Conservation (phyloP, 2,329 filamentous ascomycete species). For the Pyricularia pennisetigena region DNA sequence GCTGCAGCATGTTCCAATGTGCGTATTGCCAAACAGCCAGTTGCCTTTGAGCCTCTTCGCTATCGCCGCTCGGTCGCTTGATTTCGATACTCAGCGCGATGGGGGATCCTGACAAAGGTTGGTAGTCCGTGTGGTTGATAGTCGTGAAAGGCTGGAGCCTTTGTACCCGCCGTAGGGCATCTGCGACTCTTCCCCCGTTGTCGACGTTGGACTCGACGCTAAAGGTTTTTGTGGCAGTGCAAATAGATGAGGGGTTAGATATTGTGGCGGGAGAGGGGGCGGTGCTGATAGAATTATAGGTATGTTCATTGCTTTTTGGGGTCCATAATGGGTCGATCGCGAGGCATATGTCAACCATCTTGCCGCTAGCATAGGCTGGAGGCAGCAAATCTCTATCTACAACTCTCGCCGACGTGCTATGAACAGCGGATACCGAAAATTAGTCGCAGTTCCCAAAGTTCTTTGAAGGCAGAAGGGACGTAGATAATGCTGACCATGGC, state of each 20-base stretch:
- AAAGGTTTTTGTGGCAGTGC: too few species aligned
- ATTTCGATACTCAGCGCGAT: constrained; percentile 1
- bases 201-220: neutral
- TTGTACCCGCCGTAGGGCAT: too few species aligned
- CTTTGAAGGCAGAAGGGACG: too few species aligned
- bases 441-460: neutral
- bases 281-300: too few species aligned
- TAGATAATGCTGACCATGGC: too few species aligned
- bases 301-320: neutral
- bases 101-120: neutral
- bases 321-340: neutral
- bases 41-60: neutral
- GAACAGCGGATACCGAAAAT: neutral
- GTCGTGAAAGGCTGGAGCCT: neutral
- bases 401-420: neutral
- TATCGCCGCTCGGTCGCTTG: neutral
- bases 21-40: neutral
- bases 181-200: neutral
- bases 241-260: too few species aligned
- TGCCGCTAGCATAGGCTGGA: neutral
- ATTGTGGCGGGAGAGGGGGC: neutral
- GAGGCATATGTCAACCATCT: neutral
- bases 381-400: neutral
- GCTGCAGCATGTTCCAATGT: constrained; percentile 1
- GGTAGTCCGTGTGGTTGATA: constrained; percentile 1